These are phyloP conservation scores for Pseudopediastrum boryanum DNA, from an alignment of 139 green algal species.

Conservation along the genomic window DNA sequence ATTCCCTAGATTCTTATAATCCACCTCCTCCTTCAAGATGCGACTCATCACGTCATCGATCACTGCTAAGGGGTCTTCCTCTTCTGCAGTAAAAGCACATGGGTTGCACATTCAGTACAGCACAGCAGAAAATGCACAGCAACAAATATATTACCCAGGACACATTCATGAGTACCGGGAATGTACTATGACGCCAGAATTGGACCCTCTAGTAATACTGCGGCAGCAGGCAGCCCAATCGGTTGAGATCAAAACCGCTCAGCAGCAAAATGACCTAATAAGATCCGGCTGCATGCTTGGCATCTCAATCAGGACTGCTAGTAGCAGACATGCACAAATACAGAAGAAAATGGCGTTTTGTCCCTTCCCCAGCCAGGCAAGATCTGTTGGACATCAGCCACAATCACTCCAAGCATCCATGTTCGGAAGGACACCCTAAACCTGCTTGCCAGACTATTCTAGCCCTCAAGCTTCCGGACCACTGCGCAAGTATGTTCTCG, in stretches of 20 bases:
- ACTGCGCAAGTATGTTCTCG: background rate
- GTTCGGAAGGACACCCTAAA: too few relatives aligned
- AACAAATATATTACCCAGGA: conserved; percentile 6
- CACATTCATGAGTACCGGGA: background rate
- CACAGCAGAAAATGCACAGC: background rate
- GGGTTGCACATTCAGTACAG: conserved; percentile 26
- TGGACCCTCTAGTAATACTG: background rate
- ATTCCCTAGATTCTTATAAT: conserved; percentile 7
- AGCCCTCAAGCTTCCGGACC: background rate
- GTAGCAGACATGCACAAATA: too few relatives aligned
- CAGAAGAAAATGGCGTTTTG: too few relatives aligned
- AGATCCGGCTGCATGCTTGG: too few relatives aligned
- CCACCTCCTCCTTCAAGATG: conserved; percentile 67
- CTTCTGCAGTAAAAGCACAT: conserved; percentile 43
- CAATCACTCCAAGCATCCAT: too few relatives aligned
- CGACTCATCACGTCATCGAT: conserved; percentile 59
- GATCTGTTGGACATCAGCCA: too few relatives aligned
- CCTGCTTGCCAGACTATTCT: background rate
- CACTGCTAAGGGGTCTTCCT: conserved; percentile 59
- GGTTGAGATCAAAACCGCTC: background rate
- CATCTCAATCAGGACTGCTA: too few relatives aligned
- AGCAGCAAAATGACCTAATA: background rate
- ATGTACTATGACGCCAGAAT: background rate
- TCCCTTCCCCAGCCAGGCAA: too few relatives aligned
- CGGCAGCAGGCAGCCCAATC: background rate